These are phyloP conservation scores for Tubosaeta brunneosetosa DNA, from an alignment of 768 basidiomycete genomes.

Conservation along the genomic window DNA sequence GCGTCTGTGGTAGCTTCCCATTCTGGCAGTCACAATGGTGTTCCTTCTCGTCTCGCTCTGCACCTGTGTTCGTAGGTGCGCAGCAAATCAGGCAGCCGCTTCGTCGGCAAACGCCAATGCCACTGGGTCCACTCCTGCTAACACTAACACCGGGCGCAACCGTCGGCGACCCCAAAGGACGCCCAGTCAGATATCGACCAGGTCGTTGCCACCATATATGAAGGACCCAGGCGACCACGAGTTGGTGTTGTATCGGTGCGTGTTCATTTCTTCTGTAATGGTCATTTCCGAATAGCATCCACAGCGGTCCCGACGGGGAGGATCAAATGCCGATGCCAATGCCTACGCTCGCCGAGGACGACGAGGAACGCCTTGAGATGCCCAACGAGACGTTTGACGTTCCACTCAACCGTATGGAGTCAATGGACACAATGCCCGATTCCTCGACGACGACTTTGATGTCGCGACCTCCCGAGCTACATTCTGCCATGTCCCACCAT, in stretches of 20 bases:
- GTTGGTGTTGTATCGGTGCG: slow-evolving; percentile 60
- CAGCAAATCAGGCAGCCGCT: background rate
- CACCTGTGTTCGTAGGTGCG: slow-evolving; percentile 20
- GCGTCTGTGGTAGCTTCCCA: slow-evolving; percentile 18
- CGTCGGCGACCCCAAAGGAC: slow-evolving; percentile 47
- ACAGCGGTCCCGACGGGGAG: slow-evolving; percentile 28
- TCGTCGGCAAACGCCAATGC: background rate
- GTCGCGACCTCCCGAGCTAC: slow-evolving; percentile 11
- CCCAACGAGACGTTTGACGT: slow-evolving; percentile 11
- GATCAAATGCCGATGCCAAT: slow-evolving; percentile 2
- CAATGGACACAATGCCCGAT: slow-evolving; percentile 22
- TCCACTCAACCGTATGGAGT: slow-evolving; percentile 20
- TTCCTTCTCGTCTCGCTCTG: slow-evolving; percentile 20
- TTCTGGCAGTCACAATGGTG: slow-evolving; percentile 21
- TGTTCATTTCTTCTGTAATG: background rate
- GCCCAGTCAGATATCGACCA: slow-evolving; percentile 77
- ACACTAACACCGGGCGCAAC: slow-evolving; percentile 10
- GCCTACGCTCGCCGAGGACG: slow-evolving; percentile 20
- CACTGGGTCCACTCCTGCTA: background rate
- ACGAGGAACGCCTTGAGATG: slow-evolving; percentile 17
- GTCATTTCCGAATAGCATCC: background rate
- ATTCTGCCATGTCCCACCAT: slow-evolving; percentile 1
- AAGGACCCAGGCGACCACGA: slow-evolving; percentile 84
- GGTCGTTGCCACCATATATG: slow-evolving; percentile 72
- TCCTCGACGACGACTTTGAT: slow-evolving; percentile 23